phyloP scores from a whole-genome alignment of 2,329 filamentous ascomycete genomes.

The Xylariaceae sp. region DNA sequence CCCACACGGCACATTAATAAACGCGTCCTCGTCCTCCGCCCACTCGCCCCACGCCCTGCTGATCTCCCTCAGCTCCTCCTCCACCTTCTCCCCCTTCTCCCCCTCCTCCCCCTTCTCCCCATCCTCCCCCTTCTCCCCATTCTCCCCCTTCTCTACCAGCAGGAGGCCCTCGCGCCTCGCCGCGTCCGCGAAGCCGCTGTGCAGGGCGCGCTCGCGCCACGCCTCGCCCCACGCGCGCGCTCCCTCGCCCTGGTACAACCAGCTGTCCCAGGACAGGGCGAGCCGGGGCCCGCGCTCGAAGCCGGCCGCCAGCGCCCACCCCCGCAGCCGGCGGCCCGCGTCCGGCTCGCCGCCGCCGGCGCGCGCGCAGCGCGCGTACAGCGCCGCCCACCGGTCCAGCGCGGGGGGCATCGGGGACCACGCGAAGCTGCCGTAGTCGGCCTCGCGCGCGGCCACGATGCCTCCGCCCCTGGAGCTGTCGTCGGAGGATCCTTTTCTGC shows the following conservation, averaged over 20 bases:
- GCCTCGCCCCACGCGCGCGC: constrained; percentile 6
- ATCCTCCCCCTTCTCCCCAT: constrained; percentile 5
- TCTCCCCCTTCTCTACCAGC: not conserved
- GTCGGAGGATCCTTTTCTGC: too few species aligned
- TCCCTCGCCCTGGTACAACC: constrained; percentile 10
- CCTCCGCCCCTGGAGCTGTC: constrained; percentile 49
- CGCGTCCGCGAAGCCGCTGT: constrained; percentile 6
- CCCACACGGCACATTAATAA: constrained; percentile 9
- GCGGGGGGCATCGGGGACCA: constrained; percentile 10
- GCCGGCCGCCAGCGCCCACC: constrained; percentile 8
- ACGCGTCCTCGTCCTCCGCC: constrained; percentile 6
- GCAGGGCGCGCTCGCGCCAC: constrained; percentile 7
- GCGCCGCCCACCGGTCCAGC: constrained; percentile 6
- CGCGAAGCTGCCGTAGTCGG: constrained; percentile 9
- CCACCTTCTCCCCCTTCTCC: too few species aligned
- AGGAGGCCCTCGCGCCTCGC: not conserved
- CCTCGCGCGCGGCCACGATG: constrained; percentile 30
- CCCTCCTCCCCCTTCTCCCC: constrained; percentile 3
- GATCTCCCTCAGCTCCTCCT: constrained; percentile 5
- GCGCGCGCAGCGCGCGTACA: constrained; percentile 6
- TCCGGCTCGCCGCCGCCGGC: constrained; percentile 6
- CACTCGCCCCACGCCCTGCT: constrained; percentile 8
- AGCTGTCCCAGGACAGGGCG: constrained; percentile 7
- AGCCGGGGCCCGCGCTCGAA: constrained; percentile 5
- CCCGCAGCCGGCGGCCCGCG: constrained; percentile 7